Evolutionary conservation across 768 basidiomycete genomes (phyloP).

Genomic region (Hypsizygus marmoreus): DNA sequence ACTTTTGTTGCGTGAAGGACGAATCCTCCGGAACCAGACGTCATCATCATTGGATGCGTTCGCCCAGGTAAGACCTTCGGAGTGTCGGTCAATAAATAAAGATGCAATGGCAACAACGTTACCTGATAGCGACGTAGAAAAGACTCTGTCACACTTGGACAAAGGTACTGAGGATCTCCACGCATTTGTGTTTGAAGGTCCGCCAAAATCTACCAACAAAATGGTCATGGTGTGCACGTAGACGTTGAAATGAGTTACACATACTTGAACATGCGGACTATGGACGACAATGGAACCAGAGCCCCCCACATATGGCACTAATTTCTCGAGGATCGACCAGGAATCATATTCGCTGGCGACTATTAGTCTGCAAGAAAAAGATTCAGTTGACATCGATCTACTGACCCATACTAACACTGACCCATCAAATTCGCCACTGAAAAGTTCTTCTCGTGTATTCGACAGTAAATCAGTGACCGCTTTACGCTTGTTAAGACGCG

Average conservation of each 20-base stretch:
- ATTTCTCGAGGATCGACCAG: slow-evolving; percentile 70
- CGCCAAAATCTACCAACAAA: slow-evolving; percentile 59
- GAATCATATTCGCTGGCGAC: slow-evolving; percentile 87
- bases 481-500: slow-evolving; percentile 77
- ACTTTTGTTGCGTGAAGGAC: slow-evolving; percentile 86
- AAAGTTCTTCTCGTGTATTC: slow-evolving; percentile 75
- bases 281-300: slow-evolving; percentile 88
- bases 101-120: not conserved
- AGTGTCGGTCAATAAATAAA: not conserved
- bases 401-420: slow-evolving; percentile 32
- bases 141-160: slow-evolving; percentile 79
- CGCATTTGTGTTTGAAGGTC: slow-evolving; percentile 76
- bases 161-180: slow-evolving; percentile 65
- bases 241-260: slow-evolving; percentile 1
- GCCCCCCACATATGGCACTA: slow-evolving; percentile 79
- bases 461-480: slow-evolving; percentile 61
- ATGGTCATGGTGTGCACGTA: not conserved
- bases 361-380: slow-evolving; percentile 53
- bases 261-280: slow-evolving; percentile 77
- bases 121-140: slow-evolving; percentile 91
- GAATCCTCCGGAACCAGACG: slow-evolving; percentile 87
- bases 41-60: slow-evolving; percentile 94
- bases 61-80: slow-evolving; percentile 84
- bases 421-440: slow-evolving; percentile 89
- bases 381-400: not conserved